Evolutionary conservation across 371 early-diverging fungal species (phyloP).

Genomic region (Mortierella sp.): DNA sequence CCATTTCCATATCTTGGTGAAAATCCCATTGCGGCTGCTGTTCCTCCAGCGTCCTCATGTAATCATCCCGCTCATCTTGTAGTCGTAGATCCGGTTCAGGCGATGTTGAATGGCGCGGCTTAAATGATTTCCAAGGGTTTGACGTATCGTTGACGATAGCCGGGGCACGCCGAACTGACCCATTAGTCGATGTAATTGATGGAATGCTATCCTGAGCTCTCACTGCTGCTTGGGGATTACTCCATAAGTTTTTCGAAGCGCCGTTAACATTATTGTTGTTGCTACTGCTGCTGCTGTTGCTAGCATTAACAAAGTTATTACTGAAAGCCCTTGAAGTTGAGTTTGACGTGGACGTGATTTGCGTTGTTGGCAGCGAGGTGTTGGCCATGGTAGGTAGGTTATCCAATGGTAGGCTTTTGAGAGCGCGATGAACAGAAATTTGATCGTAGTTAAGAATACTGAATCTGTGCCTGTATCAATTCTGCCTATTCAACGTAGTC

Average conservation of each 20-base stretch:
- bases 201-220: constrained; percentile 30
- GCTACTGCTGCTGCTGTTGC: background rate
- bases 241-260: constrained; percentile 10
- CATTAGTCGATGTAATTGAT: constrained; percentile 3
- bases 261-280: background rate
- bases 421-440: background rate
- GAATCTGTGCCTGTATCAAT: too few relatives aligned
- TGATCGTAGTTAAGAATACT: background rate
- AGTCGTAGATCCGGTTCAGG: constrained; percentile 6
- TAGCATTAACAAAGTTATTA: background rate
- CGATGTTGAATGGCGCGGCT: constrained; percentile 8
- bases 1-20: constrained; percentile 25
- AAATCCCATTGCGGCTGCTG: constrained; percentile 32
- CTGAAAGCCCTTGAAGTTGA: background rate
- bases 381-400: background rate
- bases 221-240: constrained; percentile 29
- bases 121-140: constrained; percentile 24
- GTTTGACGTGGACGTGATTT: background rate
- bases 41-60: constrained; percentile 16
- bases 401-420: constrained; percentile 16
- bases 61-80: constrained; percentile 10
- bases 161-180: background rate
- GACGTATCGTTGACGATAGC: background rate
- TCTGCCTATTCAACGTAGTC: background rate
- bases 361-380: background rate